Conservation (phyloP, 768 basidiomycete species). For the Inosperma sp. region DNA sequence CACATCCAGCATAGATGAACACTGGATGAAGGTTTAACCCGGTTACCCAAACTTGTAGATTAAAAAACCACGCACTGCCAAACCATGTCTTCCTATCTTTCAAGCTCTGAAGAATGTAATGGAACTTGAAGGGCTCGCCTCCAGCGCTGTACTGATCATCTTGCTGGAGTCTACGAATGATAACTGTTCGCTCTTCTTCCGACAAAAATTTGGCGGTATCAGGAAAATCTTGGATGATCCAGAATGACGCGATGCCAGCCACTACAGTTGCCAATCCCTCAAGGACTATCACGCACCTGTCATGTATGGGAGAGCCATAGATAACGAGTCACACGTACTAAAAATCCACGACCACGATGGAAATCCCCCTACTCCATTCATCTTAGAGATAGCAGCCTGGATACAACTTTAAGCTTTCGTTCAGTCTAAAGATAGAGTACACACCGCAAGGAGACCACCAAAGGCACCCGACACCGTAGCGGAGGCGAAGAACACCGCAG, state of each 20-base stretch:
- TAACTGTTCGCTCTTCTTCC: conserved; percentile 63
- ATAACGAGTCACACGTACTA: conserved; percentile 30
- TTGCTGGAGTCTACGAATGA: conserved; percentile 59
- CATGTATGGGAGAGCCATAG: background rate
- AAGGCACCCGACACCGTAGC: conserved; percentile 78
- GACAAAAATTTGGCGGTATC: conserved; percentile 74
- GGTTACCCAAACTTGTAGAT: background rate
- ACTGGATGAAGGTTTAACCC: conserved; percentile 32
- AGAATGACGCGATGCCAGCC: conserved; percentile 64
- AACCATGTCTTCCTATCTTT: conserved; percentile 75
- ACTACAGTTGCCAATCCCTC: conserved; percentile 66
- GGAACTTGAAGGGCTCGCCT: conserved; percentile 56
- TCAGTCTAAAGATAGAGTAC: no score
- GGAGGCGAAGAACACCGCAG: conserved; percentile 75
- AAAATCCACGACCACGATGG: conserved; percentile 72
- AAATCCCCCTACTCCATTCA: conserved; percentile 67
- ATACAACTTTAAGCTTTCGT: no score
- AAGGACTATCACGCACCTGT: conserved; percentile 35
- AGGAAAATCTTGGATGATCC: conserved; percentile 79
- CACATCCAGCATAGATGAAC: conserved; percentile 50
- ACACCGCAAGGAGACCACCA: conserved; percentile 36
- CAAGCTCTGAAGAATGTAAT: conserved; percentile 55
- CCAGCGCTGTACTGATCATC: conserved; percentile 72
- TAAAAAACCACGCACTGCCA: conserved; percentile 34
- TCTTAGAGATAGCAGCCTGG: conserved; percentile 61